A percentile compares a stretch with the other conserved stretches of the same genome.
phyloP scores from a whole-genome alignment of 2,329 filamentous ascomycete species.

The Sarocladium kiliense region DNA sequence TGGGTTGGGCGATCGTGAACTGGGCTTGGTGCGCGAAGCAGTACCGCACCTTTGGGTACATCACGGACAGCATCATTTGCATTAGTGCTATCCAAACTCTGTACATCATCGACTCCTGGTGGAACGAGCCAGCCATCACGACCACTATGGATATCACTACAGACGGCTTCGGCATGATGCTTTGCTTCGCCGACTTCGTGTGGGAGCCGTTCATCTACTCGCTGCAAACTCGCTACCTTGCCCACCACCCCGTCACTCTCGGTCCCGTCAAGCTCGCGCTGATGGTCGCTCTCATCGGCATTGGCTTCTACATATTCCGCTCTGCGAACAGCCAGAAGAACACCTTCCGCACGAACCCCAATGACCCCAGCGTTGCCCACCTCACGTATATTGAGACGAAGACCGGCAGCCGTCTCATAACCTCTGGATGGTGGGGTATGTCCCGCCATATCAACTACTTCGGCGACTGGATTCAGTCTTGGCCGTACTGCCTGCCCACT shows the following conservation, averaged over 20 bases:
- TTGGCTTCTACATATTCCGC: constrained; percentile 90
- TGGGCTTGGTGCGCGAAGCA: constrained; percentile 81
- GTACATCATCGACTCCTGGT: constrained; percentile 80
- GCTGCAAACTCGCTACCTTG: constrained; percentile 77
- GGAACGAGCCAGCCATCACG: constrained; percentile 82
- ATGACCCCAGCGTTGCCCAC: constrained; percentile 72
- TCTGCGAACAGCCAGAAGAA: constrained; percentile 95
- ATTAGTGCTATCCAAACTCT: constrained; percentile 72
- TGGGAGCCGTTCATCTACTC: constrained; percentile 93
- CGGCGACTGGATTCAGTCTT: constrained; percentile 91
- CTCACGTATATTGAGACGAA: constrained; percentile 83
- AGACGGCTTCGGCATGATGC: constrained; percentile 94
- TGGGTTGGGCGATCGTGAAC: constrained; percentile 84
- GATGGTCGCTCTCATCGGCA: constrained; percentile 61
- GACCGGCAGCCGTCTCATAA: constrained; percentile 73
- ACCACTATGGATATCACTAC: constrained; percentile 93
- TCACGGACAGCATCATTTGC: constrained; percentile 82
- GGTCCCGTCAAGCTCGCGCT: constrained; percentile 60
- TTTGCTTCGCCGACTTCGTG: constrained; percentile 84
- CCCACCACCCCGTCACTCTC: constrained; percentile 75
- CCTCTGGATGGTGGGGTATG: constrained; percentile 88
- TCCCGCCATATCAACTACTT: constrained; percentile 94
- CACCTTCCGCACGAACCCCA: constrained; percentile 80
- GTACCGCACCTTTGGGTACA: constrained; percentile 75
- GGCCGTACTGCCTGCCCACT: constrained; percentile 85